Percentiles rank a stretch among this genome's conserved stretches.
phyloP scores from a whole-genome alignment of 192 early-diverging fungal genomes.

The Funneliformis geosporum region DNA sequence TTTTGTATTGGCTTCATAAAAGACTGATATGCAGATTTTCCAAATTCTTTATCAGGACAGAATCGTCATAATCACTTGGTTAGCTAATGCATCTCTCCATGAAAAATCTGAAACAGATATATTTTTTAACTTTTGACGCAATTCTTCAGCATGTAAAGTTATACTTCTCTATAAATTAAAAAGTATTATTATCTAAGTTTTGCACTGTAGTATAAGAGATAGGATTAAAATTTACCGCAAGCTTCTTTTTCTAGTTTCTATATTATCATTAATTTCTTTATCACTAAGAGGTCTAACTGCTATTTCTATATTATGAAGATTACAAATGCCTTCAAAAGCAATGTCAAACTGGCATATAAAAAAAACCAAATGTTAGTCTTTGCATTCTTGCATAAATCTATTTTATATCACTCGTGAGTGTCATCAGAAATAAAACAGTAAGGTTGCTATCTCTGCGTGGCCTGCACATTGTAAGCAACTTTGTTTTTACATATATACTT shows the following conservation, averaged over 20 bases:
- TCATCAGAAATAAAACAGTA: constrained; percentile 17
- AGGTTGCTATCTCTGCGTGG: constrained; percentile 27
- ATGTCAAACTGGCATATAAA: constrained; percentile 21
- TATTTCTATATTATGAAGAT: not conserved
- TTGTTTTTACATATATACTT: constrained; percentile 15
- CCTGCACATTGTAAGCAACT: constrained; percentile 25
- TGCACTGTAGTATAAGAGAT: not conserved
- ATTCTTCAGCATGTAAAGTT: not conserved
- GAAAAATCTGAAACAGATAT: not conserved
- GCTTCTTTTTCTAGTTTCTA: not conserved
- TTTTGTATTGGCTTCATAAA: no score
- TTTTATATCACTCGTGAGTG: not conserved
- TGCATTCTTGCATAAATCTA: not conserved
- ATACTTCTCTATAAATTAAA: not conserved
- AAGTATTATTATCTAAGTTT: not conserved
- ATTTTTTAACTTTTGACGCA: not conserved
- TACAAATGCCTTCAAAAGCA: constrained; percentile 10
- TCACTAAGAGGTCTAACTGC: not conserved
- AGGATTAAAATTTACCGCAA: not conserved
- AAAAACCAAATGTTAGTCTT: not conserved
- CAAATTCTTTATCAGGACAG: no score
- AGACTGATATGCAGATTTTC: no score
- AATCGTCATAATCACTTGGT: no score
- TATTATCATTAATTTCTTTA: not conserved
- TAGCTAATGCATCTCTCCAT: no score